Evolutionary conservation across 1,284 basidiomycete genomes (phyloP), one percentile per base, ranked within the genome.

Genomic region (Pyrrhoderma lamaoense): DNA sequence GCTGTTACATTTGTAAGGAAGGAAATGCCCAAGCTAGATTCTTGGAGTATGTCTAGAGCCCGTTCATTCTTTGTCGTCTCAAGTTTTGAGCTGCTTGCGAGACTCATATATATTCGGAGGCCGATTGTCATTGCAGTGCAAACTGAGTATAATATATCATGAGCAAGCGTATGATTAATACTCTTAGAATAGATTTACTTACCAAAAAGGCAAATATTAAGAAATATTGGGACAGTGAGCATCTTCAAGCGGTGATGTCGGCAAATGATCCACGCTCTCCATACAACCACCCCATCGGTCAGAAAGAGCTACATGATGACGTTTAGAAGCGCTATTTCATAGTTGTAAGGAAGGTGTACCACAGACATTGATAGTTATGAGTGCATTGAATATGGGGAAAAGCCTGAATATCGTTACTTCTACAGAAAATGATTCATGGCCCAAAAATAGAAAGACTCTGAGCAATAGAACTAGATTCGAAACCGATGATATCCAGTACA

Each of bases 191-290:
- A 16, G 38, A 16, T 35, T 22, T 7, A 36, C 45, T 8, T 16
- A 47, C 45, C 31, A 18, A 36, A 13, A 21, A 36, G 16, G 22
- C 45, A 47, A 1, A 31, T 16, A 14, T 35, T 21, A 35, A 47
- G 18, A 9, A 31, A 14, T 14, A 47, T 21, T 3, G 45, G 21
- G 31, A 47, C 13, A 18, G 3, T 8, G 11, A 47, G 14, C 18
- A 21, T 16, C 31, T 36, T 47, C 31, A 16, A 22, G 34, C 45
- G 21, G 13, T 13, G 7, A 23, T 47, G 16, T 21, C 45, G 18
- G 31, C 45, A 47, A 16, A 47, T 14, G 1, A 47, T 34, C 45
- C 31, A 34, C 13, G 45, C 45, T 21, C 45, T 36, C 45, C 45
- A 47, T 3, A 47, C 22, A 16, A 47, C 45, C 9, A 47, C 45